Evolutionary conservation across 768 basidiomycete species (phyloP).

Genomic region (Coprinopsis strossmayeri): DNA sequence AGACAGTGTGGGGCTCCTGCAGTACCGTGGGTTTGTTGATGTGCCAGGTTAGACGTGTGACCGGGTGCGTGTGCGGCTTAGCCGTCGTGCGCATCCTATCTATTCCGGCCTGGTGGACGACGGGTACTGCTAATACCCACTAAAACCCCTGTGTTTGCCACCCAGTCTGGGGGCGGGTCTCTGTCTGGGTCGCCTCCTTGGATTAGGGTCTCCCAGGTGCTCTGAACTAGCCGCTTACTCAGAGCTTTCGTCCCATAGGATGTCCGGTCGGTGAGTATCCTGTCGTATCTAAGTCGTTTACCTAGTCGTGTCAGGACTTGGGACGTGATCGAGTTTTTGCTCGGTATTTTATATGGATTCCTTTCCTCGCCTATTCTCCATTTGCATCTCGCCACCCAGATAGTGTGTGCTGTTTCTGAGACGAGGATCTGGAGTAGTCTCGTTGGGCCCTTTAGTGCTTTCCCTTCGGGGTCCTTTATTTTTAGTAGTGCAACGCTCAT

Average conservation of each 20-base stretch:
- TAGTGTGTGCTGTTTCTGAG: conserved; percentile 22
- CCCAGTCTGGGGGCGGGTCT: not conserved
- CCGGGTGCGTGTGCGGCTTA: too few relatives aligned
- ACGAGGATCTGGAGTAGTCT: conserved; percentile 19
- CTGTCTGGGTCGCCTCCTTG: not conserved
- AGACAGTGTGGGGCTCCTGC: conserved; percentile 2
- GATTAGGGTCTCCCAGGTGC: not conserved
- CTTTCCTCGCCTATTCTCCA: conserved; percentile 16
- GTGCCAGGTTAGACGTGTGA: not conserved
- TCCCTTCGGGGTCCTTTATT: conserved; percentile 1
- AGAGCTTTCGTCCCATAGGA: conserved; percentile 3
- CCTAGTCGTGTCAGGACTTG: not conserved
- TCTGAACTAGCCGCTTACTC: not conserved
- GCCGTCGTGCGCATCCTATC: too few relatives aligned
- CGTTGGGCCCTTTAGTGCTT: conserved; percentile 2
- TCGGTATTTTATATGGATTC: not conserved
- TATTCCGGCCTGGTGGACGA: conserved; percentile 3
- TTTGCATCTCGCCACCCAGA: conserved; percentile 24
- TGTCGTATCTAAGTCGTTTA: not conserved
- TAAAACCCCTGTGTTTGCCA: conserved; percentile 6
- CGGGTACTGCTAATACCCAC: conserved; percentile 1
- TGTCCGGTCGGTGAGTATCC: not conserved
- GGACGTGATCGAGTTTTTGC: not conserved
- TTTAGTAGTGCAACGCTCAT: conserved; percentile 14
- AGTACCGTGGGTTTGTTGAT: not conserved